Evolutionary conservation across 306 rosid genomes (phyloP).

Genomic region (Vigna mungo): DNA sequence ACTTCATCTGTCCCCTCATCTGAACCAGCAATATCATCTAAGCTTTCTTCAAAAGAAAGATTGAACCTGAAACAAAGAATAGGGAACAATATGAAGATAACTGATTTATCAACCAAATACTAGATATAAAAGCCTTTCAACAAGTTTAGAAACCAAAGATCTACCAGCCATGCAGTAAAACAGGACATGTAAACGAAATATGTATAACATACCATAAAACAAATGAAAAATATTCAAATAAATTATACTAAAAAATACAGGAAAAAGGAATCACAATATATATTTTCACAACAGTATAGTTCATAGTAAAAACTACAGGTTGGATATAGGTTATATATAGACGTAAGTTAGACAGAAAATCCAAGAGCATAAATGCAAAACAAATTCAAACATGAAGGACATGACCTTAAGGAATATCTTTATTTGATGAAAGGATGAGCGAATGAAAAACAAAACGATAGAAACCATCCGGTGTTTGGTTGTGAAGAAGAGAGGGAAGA

Average conservation of each 20-base stretch:
- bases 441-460: background rate
- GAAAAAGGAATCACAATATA: background rate
- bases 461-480: background rate
- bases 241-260: background rate
- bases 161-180: conserved; percentile 2
- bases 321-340: background rate
- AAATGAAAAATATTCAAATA: background rate
- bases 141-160: conserved; percentile 29
- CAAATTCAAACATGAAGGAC: background rate
- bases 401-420: background rate
- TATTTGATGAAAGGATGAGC: background rate
- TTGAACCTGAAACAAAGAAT: conserved; percentile 65
- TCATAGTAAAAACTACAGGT: background rate
- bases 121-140: background rate
- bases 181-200: conserved; percentile 13
- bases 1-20: conserved; percentile 59
- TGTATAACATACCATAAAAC: conserved; percentile 19
- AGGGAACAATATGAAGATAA: background rate
- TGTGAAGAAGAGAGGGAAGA: too few relatives aligned
- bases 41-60: conserved; percentile 66
- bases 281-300: background rate
- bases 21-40: conserved; percentile 61
- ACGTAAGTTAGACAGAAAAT: background rate
- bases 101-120: conserved; percentile 25
- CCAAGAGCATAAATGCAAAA: background rate